Evolutionary conservation across 2,329 filamentous ascomycete genomes (phyloP).

Genomic region (Nigrospora osmanthi): DNA sequence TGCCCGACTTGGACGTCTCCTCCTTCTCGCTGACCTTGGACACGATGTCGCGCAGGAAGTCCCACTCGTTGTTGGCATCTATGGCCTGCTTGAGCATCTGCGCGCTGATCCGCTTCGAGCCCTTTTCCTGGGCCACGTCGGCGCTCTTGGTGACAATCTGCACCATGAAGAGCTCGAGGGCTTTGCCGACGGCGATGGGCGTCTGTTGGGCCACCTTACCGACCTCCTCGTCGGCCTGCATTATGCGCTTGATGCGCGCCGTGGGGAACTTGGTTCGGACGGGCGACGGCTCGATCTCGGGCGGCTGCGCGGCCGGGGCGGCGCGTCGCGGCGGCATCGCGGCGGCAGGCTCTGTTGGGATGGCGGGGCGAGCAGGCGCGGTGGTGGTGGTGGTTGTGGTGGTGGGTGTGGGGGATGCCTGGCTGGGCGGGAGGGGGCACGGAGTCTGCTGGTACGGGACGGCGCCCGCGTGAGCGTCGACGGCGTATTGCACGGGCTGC

Average conservation of each 20-base stretch:
- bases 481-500: too few relatives aligned
- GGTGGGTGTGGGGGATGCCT: slow-evolving; percentile 13
- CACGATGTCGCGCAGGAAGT: slow-evolving; percentile 89
- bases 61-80: slow-evolving; percentile 81
- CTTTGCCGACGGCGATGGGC: slow-evolving; percentile 90
- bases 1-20: slow-evolving; percentile 27
- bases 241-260: slow-evolving; percentile 95
- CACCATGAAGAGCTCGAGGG: slow-evolving; percentile 96
- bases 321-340: slow-evolving; percentile 32
- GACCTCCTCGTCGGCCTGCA: slow-evolving; percentile 98
- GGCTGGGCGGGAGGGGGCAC: slow-evolving; percentile 3
- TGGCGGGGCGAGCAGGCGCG: slow-evolving; percentile 5
- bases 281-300: slow-evolving; percentile 52
- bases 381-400: slow-evolving; percentile 11
- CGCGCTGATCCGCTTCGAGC: slow-evolving; percentile 83
- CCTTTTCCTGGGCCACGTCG: slow-evolving; percentile 71
- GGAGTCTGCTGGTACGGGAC: neutral
- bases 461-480: too few relatives aligned
- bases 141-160: slow-evolving; percentile 84
- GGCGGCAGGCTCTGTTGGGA: slow-evolving; percentile 11
- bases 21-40: slow-evolving; percentile 61
- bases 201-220: slow-evolving; percentile 98
- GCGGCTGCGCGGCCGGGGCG: slow-evolving; percentile 26
- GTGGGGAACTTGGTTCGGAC: slow-evolving; percentile 96
- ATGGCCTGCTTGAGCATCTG: slow-evolving; percentile 89